Percentiles rank a stretch among this genome's conserved stretches.
These are phyloP conservation scores for Trichaptum fuscoviolaceum DNA, from an alignment of 768 basidiomycete genomes.

Conservation along the genomic window DNA sequence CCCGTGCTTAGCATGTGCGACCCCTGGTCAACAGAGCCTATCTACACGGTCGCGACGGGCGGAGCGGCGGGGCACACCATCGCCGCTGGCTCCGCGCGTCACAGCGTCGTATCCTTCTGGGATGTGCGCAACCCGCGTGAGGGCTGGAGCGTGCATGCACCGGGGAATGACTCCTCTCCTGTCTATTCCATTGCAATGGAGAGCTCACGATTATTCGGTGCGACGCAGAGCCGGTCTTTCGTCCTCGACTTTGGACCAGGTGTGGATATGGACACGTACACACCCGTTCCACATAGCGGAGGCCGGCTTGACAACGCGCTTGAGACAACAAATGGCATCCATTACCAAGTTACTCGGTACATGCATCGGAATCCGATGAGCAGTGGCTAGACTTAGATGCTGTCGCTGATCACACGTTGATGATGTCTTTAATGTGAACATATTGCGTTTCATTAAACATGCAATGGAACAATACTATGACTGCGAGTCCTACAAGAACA, in stretches of 20 bases:
- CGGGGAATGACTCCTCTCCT: slow-evolving; percentile 73
- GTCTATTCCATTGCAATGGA: slow-evolving; percentile 73
- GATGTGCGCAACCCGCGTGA: slow-evolving; percentile 56
- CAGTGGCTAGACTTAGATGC: background rate
- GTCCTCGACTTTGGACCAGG: slow-evolving; percentile 76
- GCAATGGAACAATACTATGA: background rate
- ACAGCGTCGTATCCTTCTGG: slow-evolving; percentile 78
- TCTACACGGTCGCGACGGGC: slow-evolving; percentile 72
- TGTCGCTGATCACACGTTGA: too few species aligned
- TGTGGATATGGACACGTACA: slow-evolving; percentile 51
- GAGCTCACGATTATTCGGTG: slow-evolving; percentile 75
- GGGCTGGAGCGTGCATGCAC: slow-evolving; percentile 79
- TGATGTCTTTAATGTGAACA: background rate
- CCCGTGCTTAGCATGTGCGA: slow-evolving; percentile 62
- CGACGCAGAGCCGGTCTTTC: slow-evolving; percentile 70
- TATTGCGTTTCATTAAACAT: background rate
- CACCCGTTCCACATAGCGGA: slow-evolving; percentile 19
- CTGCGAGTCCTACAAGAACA: background rate
- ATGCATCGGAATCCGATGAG: background rate
- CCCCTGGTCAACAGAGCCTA: slow-evolving; percentile 64
- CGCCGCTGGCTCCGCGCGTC: slow-evolving; percentile 71
- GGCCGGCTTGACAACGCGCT: background rate
- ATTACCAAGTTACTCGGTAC: background rate
- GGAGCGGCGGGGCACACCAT: slow-evolving; percentile 64
- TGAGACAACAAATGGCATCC: background rate